These are phyloP conservation scores for Pyrus betulifolia DNA, from an alignment of 306 rosid species.

Conservation along the genomic window DNA sequence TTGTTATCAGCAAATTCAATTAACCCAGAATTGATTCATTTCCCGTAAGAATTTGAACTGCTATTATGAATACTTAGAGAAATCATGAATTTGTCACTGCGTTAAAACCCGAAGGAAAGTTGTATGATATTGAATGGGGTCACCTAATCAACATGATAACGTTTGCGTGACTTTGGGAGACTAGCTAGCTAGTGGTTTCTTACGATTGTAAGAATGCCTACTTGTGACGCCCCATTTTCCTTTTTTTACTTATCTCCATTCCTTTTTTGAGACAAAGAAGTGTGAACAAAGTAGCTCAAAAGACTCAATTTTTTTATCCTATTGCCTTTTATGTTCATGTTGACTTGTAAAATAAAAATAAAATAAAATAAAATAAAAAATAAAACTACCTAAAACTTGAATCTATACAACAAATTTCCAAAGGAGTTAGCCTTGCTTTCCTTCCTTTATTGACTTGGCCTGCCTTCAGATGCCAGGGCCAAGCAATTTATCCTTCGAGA, in stretches of 20 bases:
- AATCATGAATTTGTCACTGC: background rate
- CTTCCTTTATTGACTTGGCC: background rate
- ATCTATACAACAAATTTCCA: background rate
- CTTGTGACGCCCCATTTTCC: slow-evolving; percentile 48
- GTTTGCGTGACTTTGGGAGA: slow-evolving; percentile 14
- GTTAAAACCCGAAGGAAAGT: slow-evolving; percentile 6
- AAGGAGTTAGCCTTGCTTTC: background rate
- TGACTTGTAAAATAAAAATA: too few relatives aligned
- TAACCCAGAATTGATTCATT: background rate
- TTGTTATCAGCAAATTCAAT: background rate
- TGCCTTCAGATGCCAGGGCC: background rate
- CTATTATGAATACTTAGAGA: background rate
- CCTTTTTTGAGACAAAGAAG: background rate
- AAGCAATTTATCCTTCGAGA: background rate
- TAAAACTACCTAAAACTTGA: background rate
- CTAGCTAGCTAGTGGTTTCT: slow-evolving; percentile 49
- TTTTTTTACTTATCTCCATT: background rate
- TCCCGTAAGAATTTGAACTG: background rate
- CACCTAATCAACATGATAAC: slow-evolving; percentile 18
- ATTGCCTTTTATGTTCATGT: background rate
- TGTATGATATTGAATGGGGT: slow-evolving; percentile 28
- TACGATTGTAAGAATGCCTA: slow-evolving; percentile 67
- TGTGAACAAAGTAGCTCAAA: background rate
- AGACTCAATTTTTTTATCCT: background rate
- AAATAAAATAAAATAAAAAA: too few relatives aligned